phyloP scores from a whole-genome alignment of 768 basidiomycete species.

The Cystobasidiopsis lactophilus region DNA sequence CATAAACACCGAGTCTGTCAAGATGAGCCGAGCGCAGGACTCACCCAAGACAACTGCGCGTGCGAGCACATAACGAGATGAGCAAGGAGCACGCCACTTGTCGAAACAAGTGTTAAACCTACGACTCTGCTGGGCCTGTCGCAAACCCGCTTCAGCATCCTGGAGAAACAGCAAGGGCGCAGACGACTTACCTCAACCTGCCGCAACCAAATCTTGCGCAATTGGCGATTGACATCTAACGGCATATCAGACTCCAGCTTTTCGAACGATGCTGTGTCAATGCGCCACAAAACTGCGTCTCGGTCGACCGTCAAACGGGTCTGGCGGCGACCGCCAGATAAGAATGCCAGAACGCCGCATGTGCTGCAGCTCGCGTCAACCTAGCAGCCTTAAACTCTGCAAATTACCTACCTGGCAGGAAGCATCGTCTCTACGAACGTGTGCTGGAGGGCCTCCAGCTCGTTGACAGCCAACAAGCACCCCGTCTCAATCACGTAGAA shows the following conservation, averaged over 20 bases:
- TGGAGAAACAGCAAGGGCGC: no score
- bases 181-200: no score
- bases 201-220: background rate
- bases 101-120: no score
- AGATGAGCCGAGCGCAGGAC: background rate
- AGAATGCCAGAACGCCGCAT: constrained; percentile 69
- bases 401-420: background rate
- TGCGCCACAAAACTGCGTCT: constrained; percentile 56
- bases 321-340: constrained; percentile 59
- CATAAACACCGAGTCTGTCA: background rate
- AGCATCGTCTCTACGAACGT: background rate
- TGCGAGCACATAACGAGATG: background rate
- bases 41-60: constrained; percentile 5
- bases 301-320: constrained; percentile 66
- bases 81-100: no score
- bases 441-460: background rate
- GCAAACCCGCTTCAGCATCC: no score
- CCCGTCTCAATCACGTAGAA: constrained; percentile 77
- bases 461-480: constrained; percentile 29
- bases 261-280: constrained; percentile 39
- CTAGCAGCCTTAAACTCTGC: background rate
- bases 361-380: constrained; percentile 34
- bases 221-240: constrained; percentile 3
- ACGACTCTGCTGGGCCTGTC: no score
- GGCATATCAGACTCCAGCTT: constrained; percentile 47